A percentile compares a stretch with the other conserved stretches of the same genome.
These are phyloP conservation scores for Trichosphaerium sp. DNA, from an alignment of 78 protist species.

Conservation along the genomic window DNA sequence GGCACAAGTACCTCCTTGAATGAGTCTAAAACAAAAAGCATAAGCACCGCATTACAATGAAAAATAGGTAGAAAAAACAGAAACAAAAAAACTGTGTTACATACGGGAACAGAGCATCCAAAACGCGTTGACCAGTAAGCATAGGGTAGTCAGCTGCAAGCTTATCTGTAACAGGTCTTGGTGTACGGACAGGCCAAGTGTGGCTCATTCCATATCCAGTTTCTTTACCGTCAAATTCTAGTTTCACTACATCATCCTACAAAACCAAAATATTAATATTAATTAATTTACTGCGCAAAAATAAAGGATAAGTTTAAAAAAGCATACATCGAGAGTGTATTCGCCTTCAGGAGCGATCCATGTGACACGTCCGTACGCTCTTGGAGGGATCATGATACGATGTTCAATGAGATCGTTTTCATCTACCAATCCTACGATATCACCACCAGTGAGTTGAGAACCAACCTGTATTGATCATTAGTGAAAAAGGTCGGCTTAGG, in stretches of 20 bases:
- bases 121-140: slow-evolving; percentile 95
- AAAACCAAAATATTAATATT: neutral
- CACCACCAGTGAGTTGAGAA: slow-evolving; percentile 90
- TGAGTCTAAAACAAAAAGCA: slow-evolving; percentile 14
- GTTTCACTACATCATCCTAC: slow-evolving; percentile 48
- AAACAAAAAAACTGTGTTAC: slow-evolving; percentile 19
- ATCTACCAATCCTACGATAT: slow-evolving; percentile 81
- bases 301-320: slow-evolving; percentile 5
- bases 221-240: slow-evolving; percentile 46
- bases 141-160: slow-evolving; percentile 88
- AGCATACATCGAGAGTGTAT: slow-evolving; percentile 64
- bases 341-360: slow-evolving; percentile 79
- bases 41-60: neutral
- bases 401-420: slow-evolving; percentile 89
- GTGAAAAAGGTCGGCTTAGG: neutral
- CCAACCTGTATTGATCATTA: slow-evolving; percentile 88
- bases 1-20: slow-evolving; percentile 99
- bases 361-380: slow-evolving; percentile 76
- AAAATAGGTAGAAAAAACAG: neutral
- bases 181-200: slow-evolving; percentile 98
- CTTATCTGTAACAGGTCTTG: slow-evolving; percentile 91
- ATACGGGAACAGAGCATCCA: slow-evolving; percentile 98
- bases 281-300: neutral
- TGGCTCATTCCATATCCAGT: slow-evolving; percentile 76
- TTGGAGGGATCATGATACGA: slow-evolving; percentile 90